Evolutionary conservation across 208 protist species (phyloP), one percentile per base, ranked within the genome.

Genomic region (Strigomonas culicis): DNA sequence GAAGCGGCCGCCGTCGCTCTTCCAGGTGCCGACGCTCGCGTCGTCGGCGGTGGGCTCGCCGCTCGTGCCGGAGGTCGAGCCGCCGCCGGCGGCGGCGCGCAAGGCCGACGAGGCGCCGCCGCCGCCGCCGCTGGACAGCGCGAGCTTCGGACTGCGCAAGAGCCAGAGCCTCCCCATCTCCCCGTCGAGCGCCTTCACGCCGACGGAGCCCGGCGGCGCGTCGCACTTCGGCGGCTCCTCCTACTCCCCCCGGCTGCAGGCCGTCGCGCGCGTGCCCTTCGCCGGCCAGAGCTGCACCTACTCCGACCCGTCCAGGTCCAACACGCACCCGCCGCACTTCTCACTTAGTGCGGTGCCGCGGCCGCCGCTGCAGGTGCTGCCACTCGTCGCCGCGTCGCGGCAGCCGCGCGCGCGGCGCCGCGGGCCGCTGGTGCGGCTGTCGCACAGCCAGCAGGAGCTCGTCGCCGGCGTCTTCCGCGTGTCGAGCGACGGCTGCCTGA

Each of bases 391-490:
- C 21, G 21, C 32, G 4, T 32, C 46, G 13, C 28, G 13, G 36
- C 34, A 47, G 22, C n/a, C 24, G 25, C 47, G 61, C 53, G 17
- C 41, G 21, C 15, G 15, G 34, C 24, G 28, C 25, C 46, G 68
- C 39, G 27, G 43, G 2, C 46, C 61, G n/a, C 65, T 75, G 17
- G 73, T 90, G 17, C 80, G 80, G 22, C 58, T 92, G 36, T 90
- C 83, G 4, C 75, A 89, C 39, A 81, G 92, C 65, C 34, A 72
- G 27, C 56, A 55, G 30, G 76, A 75, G 8, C 72, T 94, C 24
- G 69, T 88, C 50, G 88, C 79, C 7, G 84, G 88, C 17, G 69
- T 80, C n/a, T 94, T 89, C 59, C 78, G 77, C 27, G 88, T 94
- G n/a, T 89, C 80, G 31, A 17, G 50, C 0, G 76, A 86, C 1